Evolutionary conservation across 768 basidiomycete species (phyloP).

Genomic region (Gloeopeniophorella convolvens): DNA sequence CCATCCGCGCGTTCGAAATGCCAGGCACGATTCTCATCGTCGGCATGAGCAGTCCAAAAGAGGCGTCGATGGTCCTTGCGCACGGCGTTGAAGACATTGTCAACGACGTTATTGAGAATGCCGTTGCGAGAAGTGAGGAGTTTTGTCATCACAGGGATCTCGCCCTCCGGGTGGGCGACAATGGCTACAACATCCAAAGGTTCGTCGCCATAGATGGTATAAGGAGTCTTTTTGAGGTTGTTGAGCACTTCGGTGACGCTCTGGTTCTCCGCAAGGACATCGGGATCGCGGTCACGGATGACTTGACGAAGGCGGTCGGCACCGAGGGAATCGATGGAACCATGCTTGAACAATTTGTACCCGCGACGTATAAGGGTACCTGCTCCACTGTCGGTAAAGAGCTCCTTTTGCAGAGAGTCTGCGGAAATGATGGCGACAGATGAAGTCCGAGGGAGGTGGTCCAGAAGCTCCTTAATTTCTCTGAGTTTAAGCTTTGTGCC

Average conservation of each 20-base stretch:
- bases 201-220: constrained; percentile 97
- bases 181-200: constrained; percentile 93
- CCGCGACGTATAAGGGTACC: constrained; percentile 97
- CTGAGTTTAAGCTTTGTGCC: constrained; percentile 98
- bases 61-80: constrained; percentile 89
- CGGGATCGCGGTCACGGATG: constrained; percentile 92
- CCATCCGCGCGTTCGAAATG: constrained; percentile 99
- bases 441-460: constrained; percentile 95
- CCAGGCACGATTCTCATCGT: constrained; percentile 97
- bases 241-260: constrained; percentile 86
- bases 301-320: constrained; percentile 93
- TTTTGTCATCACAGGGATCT: constrained; percentile 88
- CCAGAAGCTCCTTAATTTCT: constrained; percentile 98
- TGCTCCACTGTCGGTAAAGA: constrained; percentile 97
- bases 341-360: constrained; percentile 94
- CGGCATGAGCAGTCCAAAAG: constrained; percentile 96
- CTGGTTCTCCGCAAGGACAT: constrained; percentile 73
- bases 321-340: constrained; percentile 74
- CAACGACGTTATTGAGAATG: constrained; percentile 88
- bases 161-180: constrained; percentile 84
- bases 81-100: constrained; percentile 97
- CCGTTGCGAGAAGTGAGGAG: constrained; percentile 84
- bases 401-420: constrained; percentile 89
- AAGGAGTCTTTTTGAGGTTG: constrained; percentile 73
- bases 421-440: constrained; percentile 98